A percentile compares a stretch with the other conserved stretches of the same genome.
Conservation (phyloP, 108 stramenopile species). For the Ochromonas danica region DNA sequence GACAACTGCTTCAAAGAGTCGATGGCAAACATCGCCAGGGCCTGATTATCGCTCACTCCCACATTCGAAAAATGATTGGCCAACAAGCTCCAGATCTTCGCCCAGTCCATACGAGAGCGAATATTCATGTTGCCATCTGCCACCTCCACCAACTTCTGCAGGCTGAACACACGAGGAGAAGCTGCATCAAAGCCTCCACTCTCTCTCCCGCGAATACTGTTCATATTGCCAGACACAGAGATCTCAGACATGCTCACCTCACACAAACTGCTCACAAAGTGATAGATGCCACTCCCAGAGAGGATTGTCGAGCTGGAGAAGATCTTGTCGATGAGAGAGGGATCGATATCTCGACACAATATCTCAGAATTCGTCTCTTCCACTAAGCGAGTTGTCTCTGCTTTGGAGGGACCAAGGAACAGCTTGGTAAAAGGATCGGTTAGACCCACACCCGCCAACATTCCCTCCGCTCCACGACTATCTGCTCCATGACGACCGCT, state of each 20-base stretch:
- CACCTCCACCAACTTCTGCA: conserved; percentile 96
- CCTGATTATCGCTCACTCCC: conserved; percentile 82
- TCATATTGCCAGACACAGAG: conserved; percentile 30
- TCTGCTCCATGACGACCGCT: conserved; percentile 26
- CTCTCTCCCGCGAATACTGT: conserved; percentile 3
- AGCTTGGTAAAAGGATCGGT: conserved; percentile 31
- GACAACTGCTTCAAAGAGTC: conserved; percentile 95
- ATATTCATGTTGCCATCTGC: conserved; percentile 96
- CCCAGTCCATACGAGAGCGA: conserved; percentile 84
- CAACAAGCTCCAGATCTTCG: conserved; percentile 85
- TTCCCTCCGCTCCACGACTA: neutral
- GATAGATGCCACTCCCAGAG: neutral
- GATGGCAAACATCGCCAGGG: conserved; percentile 93
- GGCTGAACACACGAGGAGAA: conserved; percentile 86
- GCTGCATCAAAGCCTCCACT: conserved; percentile 46
- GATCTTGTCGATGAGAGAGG: conserved; percentile 36
- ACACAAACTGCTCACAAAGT: conserved; percentile 40
- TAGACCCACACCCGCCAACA: neutral
- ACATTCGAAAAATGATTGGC: conserved; percentile 82
- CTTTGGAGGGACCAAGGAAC: conserved; percentile 4
- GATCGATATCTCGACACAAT: conserved; percentile 36
- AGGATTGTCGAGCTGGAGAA: conserved; percentile 37
- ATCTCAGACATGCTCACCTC: conserved; percentile 34
- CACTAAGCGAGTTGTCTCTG: conserved; percentile 33
- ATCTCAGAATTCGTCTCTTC: conserved; percentile 41